phyloP scores from a whole-genome alignment of 768 basidiomycete genomes.

The Hebeloma cylindrosporum region DNA sequence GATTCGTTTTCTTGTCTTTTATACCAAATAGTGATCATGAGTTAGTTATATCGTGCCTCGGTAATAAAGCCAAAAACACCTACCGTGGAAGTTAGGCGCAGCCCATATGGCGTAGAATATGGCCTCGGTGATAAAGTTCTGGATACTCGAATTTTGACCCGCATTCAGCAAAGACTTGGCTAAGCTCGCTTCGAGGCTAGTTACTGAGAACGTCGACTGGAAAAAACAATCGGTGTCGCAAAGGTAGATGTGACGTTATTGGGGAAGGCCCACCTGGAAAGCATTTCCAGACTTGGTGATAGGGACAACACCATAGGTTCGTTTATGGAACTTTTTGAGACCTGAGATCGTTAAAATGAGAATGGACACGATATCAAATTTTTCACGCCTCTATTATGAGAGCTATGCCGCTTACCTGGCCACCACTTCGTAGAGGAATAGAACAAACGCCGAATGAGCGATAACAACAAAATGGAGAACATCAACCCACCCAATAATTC shows the following conservation, averaged over 20 bases:
- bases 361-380: not conserved
- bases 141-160: constrained; percentile 32
- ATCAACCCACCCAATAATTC: constrained; percentile 34
- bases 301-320: constrained; percentile 35
- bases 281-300: constrained; percentile 28
- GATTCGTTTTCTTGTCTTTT: constrained; percentile 30
- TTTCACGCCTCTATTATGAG: not conserved
- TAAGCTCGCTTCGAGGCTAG: constrained; percentile 27
- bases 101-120: constrained; percentile 34
- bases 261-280: constrained; percentile 29
- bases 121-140: constrained; percentile 34
- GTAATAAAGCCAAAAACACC: constrained; percentile 1
- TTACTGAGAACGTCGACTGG: constrained; percentile 39
- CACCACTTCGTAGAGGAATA: constrained; percentile 29
- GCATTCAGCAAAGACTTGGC: constrained; percentile 30
- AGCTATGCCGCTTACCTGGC: constrained; percentile 27
- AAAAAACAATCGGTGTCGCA: not conserved
- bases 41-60: not conserved
- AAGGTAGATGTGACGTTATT: no score
- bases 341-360: constrained; percentile 16
- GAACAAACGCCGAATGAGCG: not conserved
- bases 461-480: no score
- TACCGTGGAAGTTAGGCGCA: constrained; percentile 36
- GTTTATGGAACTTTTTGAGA: constrained; percentile 36
- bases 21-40: not conserved